Evolutionary conservation across 257 asterid genomes (phyloP).

Genomic region (Coffea eugenioides): DNA sequence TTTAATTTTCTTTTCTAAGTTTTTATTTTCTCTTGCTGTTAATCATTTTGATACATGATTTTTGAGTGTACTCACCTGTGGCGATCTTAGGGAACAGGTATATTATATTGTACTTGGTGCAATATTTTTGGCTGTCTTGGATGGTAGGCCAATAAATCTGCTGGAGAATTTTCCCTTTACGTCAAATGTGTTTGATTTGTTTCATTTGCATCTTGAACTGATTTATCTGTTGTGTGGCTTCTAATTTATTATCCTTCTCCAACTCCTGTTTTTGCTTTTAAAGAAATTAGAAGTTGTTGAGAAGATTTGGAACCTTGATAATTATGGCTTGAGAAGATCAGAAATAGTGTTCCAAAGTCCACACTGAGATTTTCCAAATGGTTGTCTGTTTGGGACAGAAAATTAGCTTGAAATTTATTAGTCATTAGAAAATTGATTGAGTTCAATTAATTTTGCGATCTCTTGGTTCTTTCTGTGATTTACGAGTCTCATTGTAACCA

Average conservation of each 20-base stretch:
- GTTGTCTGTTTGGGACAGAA: background rate
- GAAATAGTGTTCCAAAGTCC: background rate
- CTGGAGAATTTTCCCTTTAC: background rate
- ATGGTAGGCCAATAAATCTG: background rate
- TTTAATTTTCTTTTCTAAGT: background rate
- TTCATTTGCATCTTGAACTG: background rate
- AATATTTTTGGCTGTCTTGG: background rate
- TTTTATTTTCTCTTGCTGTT: background rate
- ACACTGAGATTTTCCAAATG: background rate
- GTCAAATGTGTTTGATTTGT: background rate
- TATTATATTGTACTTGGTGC: background rate
- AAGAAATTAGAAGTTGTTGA: background rate
- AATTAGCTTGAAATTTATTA: background rate
- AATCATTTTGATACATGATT: background rate
- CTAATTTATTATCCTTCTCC: background rate
- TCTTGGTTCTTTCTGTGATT: background rate
- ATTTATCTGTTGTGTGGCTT: background rate
- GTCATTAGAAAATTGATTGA: background rate
- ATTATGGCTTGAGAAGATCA: background rate
- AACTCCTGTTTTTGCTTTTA: background rate
- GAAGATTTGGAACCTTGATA: background rate
- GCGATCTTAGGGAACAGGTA: slow-evolving; percentile 1
- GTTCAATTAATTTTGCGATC: background rate
- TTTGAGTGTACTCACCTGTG: background rate
- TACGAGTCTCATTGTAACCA: background rate